These are phyloP conservation scores for Colletotrichum sp. DNA, from an alignment of 2,329 filamentous ascomycete species.

Conservation along the genomic window DNA sequence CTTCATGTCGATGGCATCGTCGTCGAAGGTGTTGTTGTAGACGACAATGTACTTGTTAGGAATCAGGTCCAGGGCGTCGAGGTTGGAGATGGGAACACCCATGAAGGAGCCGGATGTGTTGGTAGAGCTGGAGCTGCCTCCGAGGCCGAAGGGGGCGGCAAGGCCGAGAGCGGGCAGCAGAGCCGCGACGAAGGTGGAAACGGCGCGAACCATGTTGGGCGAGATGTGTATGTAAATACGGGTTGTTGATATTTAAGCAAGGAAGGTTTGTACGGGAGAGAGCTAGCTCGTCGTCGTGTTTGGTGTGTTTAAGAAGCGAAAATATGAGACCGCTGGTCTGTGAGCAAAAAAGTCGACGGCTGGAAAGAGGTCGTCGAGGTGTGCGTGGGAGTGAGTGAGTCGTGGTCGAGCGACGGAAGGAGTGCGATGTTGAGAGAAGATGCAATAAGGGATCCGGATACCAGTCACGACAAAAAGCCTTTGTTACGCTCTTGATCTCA, in stretches of 20 bases:
- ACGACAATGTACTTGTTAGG: slow-evolving; percentile 68
- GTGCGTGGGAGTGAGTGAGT: slow-evolving; percentile 12
- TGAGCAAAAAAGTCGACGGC: not conserved
- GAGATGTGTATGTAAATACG: not conserved
- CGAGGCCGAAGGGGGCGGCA: slow-evolving; percentile 25
- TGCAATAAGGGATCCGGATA: slow-evolving; percentile 15
- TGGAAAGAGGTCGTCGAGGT: slow-evolving; percentile 10
- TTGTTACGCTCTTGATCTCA: not conserved
- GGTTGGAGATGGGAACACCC: slow-evolving; percentile 55
- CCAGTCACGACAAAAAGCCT: slow-evolving; percentile 19
- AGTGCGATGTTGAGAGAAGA: slow-evolving; percentile 6
- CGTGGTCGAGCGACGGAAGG: not conserved
- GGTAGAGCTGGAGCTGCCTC: slow-evolving; percentile 23
- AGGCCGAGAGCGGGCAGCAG: slow-evolving; percentile 25
- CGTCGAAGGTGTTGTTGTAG: slow-evolving; percentile 60
- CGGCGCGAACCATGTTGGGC: slow-evolving; percentile 26
- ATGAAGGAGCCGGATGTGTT: slow-evolving; percentile 33
- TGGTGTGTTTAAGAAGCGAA: slow-evolving; percentile 11
- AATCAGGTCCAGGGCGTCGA: slow-evolving; percentile 51
- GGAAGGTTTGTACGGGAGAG: slow-evolving; percentile 15
- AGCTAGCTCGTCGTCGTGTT: slow-evolving; percentile 19
- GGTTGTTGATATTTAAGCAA: slow-evolving; percentile 7
- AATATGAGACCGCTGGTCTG: slow-evolving; percentile 19
- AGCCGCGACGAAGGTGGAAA: slow-evolving; percentile 26
- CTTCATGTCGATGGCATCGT: slow-evolving; percentile 54